Conservation (phyloP, 768 basidiomycete species). For the Sporobolomyces pararoseus region DNA sequence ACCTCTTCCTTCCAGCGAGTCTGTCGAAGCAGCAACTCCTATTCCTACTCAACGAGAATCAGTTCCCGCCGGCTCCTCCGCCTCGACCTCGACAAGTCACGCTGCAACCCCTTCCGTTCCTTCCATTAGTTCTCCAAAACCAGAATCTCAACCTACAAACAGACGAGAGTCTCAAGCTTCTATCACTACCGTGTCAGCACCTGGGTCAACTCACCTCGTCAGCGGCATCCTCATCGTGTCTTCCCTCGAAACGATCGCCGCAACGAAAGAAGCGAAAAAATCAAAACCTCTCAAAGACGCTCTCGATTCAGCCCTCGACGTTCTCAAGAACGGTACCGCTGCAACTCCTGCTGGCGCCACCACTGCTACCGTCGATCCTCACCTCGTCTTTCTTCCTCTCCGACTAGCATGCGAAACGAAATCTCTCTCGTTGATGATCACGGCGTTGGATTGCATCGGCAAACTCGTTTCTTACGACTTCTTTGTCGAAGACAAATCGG, state of each 20-base stretch:
- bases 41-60: not conserved
- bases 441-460: constrained; percentile 93
- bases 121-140: constrained; percentile 8
- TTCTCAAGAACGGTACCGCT: constrained; percentile 33
- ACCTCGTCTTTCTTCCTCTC: constrained; percentile 92
- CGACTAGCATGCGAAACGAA: constrained; percentile 92
- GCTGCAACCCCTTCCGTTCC: constrained; percentile 5
- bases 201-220: constrained; percentile 41
- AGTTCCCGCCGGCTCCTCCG: not conserved
- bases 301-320: constrained; percentile 42
- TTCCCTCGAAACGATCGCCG: constrained; percentile 43
- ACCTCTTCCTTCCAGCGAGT: not conserved
- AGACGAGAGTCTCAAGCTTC: constrained; percentile 39
- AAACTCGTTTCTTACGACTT: constrained; percentile 97
- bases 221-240: constrained; percentile 44
- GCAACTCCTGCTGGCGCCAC: constrained; percentile 9
- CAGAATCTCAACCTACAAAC: constrained; percentile 1
- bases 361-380: constrained; percentile 52
- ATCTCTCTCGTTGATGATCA: constrained; percentile 88
- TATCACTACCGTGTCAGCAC: constrained; percentile 31
- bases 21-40: not conserved
- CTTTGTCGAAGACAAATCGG: constrained; percentile 67
- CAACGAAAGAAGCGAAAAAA: constrained; percentile 44
- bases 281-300: constrained; percentile 43
- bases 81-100: constrained; percentile 1